Conservation (phyloP, 805 yeast genomes). For the Spathaspora hagerdaliae region DNA sequence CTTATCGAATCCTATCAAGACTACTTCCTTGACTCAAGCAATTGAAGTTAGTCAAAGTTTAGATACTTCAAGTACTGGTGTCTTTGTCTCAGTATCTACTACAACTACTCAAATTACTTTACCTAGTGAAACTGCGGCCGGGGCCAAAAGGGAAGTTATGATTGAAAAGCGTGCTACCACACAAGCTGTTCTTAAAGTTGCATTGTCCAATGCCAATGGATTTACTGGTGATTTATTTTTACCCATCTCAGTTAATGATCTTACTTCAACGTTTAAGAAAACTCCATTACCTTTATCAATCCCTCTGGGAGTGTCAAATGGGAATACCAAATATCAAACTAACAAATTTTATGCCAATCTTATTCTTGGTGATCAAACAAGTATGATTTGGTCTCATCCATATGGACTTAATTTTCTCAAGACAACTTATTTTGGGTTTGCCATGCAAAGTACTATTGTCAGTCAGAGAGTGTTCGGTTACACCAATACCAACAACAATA, state of each 20-base stretch:
- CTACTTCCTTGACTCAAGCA: conserved; percentile 1
- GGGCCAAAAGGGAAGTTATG: neutral
- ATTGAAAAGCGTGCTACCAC: conserved; percentile 3
- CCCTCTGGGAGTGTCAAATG: conserved; percentile 44
- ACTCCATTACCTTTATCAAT: conserved; percentile 41
- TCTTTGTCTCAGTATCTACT: neutral
- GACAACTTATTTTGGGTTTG: conserved; percentile 50
- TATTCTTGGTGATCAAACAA: conserved; percentile 46
- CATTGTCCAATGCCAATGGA: conserved; percentile 3
- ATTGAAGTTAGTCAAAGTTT: conserved; percentile 2
- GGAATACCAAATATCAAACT: conserved; percentile 52
- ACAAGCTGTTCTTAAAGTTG: conserved; percentile 1
- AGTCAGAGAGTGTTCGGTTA: conserved; percentile 44
- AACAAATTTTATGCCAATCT: conserved; percentile 74
- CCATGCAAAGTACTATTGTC: conserved; percentile 52
- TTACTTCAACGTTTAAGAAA: conserved; percentile 40
- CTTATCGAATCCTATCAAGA: conserved; percentile 1
- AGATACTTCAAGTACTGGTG: neutral
- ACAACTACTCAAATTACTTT: neutral
- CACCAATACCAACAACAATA: conserved; percentile 41
- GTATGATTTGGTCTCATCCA: conserved; percentile 62
- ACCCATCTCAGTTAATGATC: conserved; percentile 32
- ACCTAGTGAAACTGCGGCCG: neutral
- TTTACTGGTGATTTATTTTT: conserved; percentile 42
- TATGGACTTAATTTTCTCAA: conserved; percentile 53